Conservation (phyloP, 495 filamentous ascomycete species). For the Thozetella sp. region DNA sequence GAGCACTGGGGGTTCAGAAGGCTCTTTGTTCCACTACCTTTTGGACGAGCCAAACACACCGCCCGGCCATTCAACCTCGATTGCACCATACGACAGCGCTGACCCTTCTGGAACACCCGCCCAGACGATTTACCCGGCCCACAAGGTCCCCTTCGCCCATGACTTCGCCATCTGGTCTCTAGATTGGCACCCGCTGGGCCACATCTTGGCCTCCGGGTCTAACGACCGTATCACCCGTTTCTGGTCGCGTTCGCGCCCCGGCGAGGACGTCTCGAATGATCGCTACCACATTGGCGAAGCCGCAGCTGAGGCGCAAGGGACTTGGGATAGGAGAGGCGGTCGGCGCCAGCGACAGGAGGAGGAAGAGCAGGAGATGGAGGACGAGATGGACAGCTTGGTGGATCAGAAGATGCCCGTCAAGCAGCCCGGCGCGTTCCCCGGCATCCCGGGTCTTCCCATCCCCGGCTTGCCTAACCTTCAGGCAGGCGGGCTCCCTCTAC, state of each 20-base stretch:
- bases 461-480: constrained; percentile 32
- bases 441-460: constrained; percentile 48
- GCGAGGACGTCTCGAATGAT: constrained; percentile 85
- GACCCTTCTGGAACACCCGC: constrained; percentile 77
- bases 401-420: constrained; percentile 83
- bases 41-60: constrained; percentile 90
- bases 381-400: constrained; percentile 90
- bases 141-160: constrained; percentile 82
- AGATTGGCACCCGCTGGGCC: constrained; percentile 95
- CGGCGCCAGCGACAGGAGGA: constrained; percentile 83
- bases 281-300: constrained; percentile 93
- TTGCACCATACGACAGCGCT: constrained; percentile 81
- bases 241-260: constrained; percentile 88
- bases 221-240: constrained; percentile 97
- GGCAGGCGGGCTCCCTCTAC: constrained; percentile 23
- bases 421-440: constrained; percentile 48
- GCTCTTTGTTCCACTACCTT: constrained; percentile 87
- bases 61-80: constrained; percentile 60
- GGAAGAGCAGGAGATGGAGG: constrained; percentile 89
- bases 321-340: constrained; percentile 81
- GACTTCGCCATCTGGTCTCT: constrained; percentile 95
- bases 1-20: constrained; percentile 89
- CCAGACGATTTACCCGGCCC: constrained; percentile 86
- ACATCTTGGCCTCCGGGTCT: constrained; percentile 96
- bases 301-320: constrained; percentile 89